Conservation (phyloP, 2,329 filamentous ascomycete species). For the Alternaria alternata region DNA sequence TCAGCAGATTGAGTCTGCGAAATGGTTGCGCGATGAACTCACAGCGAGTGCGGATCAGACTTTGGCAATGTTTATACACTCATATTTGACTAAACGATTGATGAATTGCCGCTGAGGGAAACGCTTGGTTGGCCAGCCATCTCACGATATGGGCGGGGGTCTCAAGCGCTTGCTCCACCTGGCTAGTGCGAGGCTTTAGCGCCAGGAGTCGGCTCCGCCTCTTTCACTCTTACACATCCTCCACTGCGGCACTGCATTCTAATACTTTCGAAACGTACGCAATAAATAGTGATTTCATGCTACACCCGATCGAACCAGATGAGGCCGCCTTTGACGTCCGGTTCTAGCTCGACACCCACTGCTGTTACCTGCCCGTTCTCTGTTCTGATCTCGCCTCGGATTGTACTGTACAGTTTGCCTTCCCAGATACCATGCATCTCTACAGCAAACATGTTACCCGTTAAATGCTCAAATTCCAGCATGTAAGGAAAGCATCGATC, state of each 20-base stretch:
- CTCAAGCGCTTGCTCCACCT: background rate
- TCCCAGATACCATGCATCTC: background rate
- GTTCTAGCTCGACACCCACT: background rate
- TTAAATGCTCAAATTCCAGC: background rate
- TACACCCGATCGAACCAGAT: background rate
- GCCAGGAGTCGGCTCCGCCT: background rate
- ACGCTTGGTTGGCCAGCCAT: background rate
- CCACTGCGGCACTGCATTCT: background rate
- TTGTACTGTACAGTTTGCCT: background rate
- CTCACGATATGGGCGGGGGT: slow-evolving; percentile 1
- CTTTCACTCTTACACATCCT: background rate
- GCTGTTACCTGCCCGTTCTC: background rate
- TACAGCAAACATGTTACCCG: background rate
- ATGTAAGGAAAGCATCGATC: background rate
- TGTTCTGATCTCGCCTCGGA: background rate
- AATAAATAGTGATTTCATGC: background rate
- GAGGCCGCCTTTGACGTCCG: background rate
- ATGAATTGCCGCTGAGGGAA: background rate
- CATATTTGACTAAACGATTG: background rate
- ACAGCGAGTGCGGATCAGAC: background rate
- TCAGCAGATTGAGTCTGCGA: background rate
- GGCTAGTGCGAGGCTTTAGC: background rate
- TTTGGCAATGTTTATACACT: background rate
- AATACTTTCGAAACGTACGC: background rate
- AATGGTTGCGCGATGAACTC: background rate